A percentile compares a stretch with the other conserved stretches of the same genome.
Conservation (phyloP, 768 basidiomycete species). For the Megacollybia marginata region DNA sequence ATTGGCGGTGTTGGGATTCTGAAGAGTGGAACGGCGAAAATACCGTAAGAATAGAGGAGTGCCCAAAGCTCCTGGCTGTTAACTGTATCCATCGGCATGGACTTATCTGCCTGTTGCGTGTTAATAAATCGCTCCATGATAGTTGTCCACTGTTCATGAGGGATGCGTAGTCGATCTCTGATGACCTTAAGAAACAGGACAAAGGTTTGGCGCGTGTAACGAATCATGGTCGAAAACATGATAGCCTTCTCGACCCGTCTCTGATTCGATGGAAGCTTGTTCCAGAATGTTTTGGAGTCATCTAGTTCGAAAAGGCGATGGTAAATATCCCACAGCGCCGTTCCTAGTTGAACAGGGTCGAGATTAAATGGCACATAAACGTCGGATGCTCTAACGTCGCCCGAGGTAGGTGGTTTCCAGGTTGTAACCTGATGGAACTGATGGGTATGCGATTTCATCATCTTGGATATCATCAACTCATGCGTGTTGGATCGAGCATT, state of each 20-base stretch:
- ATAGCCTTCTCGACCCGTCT: slow-evolving; percentile 6
- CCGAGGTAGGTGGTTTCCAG: slow-evolving; percentile 26
- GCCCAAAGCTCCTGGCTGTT: slow-evolving; percentile 32
- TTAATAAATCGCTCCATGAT: slow-evolving; percentile 22
- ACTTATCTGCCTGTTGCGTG: slow-evolving; percentile 12
- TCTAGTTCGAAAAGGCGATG: slow-evolving; percentile 30
- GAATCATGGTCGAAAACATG: slow-evolving; percentile 14
- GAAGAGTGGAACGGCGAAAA: slow-evolving; percentile 18
- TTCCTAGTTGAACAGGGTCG: slow-evolving; percentile 22
- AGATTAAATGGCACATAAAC: slow-evolving; percentile 5
- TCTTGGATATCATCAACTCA: slow-evolving; percentile 16
- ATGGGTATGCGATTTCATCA: not conserved
- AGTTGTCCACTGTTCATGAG: slow-evolving; percentile 18
- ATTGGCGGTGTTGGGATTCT: not conserved
- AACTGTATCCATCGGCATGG: slow-evolving; percentile 18
- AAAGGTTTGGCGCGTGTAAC: slow-evolving; percentile 32
- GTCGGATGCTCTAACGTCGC: slow-evolving; percentile 11
- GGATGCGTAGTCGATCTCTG: slow-evolving; percentile 15
- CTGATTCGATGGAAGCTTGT: not conserved
- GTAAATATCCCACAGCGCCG: slow-evolving; percentile 31
- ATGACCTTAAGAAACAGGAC: slow-evolving; percentile 24
- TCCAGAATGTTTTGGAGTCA: slow-evolving; percentile 14
- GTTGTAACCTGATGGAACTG: slow-evolving; percentile 30
- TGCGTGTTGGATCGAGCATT: slow-evolving; percentile 27
- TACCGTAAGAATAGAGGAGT: slow-evolving; percentile 24